Evolutionary conservation across 1,139 yeast genomes (phyloP).

Genomic region (Sporopachydermia cereana): DNA sequence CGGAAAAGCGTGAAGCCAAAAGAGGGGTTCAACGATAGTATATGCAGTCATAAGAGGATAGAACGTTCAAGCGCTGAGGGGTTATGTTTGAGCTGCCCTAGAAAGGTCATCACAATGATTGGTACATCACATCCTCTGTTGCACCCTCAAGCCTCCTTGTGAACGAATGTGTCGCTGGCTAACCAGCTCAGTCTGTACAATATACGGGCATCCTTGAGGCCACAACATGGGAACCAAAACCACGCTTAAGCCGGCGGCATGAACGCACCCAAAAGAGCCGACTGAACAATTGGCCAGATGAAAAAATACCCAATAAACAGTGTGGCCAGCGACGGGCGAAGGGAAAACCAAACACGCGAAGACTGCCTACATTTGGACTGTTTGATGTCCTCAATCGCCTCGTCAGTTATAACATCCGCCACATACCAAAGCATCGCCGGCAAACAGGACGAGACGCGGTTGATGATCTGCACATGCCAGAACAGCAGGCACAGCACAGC

Average conservation of each 20-base stretch:
- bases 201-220: no score
- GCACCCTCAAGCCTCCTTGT: no score
- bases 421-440: slow-evolving; percentile 71
- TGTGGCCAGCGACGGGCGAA: slow-evolving; percentile 10
- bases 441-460: slow-evolving; percentile 63
- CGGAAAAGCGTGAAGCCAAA: no score
- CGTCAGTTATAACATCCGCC: slow-evolving; percentile 25
- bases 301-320: slow-evolving; percentile 19
- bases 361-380: slow-evolving; percentile 11
- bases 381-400: slow-evolving; percentile 12
- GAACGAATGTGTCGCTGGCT: no score
- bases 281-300: slow-evolving; percentile 27
- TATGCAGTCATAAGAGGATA: no score
- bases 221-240: no score
- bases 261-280: slow-evolving; percentile 28
- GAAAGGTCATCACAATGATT: no score
- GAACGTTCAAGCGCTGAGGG: no score
- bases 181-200: no score
- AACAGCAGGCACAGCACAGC: slow-evolving; percentile 42
- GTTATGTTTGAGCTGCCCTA: no score
- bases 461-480: slow-evolving; percentile 82
- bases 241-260: slow-evolving; percentile 41
- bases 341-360: not conserved
- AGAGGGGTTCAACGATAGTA: no score
- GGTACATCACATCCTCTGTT: no score